phyloP scores from a whole-genome alignment of 306 rosid species.

The Quercus parvula region DNA sequence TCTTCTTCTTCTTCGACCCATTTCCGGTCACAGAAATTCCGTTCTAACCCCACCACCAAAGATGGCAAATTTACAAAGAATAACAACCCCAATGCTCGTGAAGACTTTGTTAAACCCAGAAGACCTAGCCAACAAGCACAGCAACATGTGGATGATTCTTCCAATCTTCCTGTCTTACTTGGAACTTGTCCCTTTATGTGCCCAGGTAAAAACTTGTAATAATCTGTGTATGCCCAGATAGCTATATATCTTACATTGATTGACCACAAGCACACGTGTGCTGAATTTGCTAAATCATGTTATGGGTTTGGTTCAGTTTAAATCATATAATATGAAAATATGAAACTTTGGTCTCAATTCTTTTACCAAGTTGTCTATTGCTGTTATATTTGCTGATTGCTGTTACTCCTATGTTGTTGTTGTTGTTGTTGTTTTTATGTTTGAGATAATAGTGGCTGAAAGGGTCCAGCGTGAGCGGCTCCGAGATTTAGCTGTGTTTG shows the following conservation, averaged over 20 bases:
- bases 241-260: too few species aligned
- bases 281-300: too few species aligned
- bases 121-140: constrained; percentile 1
- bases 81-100: constrained; percentile 2
- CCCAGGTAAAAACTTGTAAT: constrained; percentile 48
- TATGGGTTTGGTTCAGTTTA: too few species aligned
- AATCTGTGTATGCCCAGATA: too few species aligned
- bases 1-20: constrained; percentile 12
- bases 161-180: constrained; percentile 33
- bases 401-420: not conserved
- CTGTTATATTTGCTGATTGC: too few species aligned
- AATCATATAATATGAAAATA: too few species aligned
- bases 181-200: constrained; percentile 87
- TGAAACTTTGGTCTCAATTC: too few species aligned
- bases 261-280: too few species aligned
- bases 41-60: constrained; percentile 11
- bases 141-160: constrained; percentile 4
- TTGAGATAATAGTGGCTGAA: constrained; percentile 54
- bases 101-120: constrained; percentile 3
- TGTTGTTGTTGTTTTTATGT: not conserved
- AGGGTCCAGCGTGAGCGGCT: constrained; percentile 76
- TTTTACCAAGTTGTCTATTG: too few species aligned
- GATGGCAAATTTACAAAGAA: constrained; percentile 18
- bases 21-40: constrained; percentile 13
- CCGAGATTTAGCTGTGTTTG: constrained; percentile 84